phyloP scores from a whole-genome alignment of 345 rosid genomes.

The Toxicodendron radicans region DNA sequence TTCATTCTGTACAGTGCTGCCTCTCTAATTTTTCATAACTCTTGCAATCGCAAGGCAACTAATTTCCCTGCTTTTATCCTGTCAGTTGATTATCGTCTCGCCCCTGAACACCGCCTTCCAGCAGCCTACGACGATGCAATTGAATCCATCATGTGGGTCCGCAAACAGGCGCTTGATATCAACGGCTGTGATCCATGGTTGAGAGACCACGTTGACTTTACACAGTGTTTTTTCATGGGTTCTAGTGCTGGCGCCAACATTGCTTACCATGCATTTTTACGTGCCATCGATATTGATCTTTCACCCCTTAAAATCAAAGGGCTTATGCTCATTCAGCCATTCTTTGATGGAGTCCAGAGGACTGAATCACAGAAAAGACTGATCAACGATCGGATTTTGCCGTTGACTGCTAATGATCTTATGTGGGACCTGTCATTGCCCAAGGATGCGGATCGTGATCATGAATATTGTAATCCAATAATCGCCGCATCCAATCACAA shows the following conservation, averaged over 20 bases:
- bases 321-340: slow-evolving; percentile 64
- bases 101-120: slow-evolving; percentile 96
- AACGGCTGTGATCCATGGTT: slow-evolving; percentile 64
- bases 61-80: slow-evolving; percentile 49
- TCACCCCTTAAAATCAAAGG: slow-evolving; percentile 60
- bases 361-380: slow-evolving; percentile 59
- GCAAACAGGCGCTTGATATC: slow-evolving; percentile 48
- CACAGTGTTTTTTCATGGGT: slow-evolving; percentile 64
- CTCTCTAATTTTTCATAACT: slow-evolving; percentile 49
- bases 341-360: slow-evolving; percentile 58
- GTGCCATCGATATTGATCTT: slow-evolving; percentile 44
- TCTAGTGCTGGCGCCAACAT: slow-evolving; percentile 75
- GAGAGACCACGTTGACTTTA: slow-evolving; percentile 54
- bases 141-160: slow-evolving; percentile 69
- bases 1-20: slow-evolving; percentile 54
- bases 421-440: slow-evolving; percentile 76
- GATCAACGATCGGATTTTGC: slow-evolving; percentile 50
- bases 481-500: slow-evolving; percentile 33
- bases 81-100: slow-evolving; percentile 78
- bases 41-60: slow-evolving; percentile 46
- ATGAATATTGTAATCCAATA: slow-evolving; percentile 65
- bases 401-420: slow-evolving; percentile 52
- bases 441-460: slow-evolving; percentile 63
- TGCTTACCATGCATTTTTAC: slow-evolving; percentile 60
- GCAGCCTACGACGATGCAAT: slow-evolving; percentile 82